A percentile compares a stretch with the other conserved stretches of the same genome.
phyloP scores from a whole-genome alignment of 345 rosid species.

The Syzygium grande region DNA sequence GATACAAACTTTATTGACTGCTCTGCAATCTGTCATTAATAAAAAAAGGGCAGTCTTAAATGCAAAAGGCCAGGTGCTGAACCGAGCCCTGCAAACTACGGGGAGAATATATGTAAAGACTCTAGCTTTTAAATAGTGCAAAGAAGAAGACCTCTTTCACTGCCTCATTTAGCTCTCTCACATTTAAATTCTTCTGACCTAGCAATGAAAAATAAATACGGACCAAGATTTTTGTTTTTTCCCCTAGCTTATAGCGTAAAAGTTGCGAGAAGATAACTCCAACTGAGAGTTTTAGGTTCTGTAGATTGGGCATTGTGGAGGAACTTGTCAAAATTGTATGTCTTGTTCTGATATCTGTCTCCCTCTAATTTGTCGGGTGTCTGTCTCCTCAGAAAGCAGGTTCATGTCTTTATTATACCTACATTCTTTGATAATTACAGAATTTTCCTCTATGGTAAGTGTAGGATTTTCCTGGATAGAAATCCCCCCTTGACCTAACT shows the following conservation, averaged over 20 bases:
- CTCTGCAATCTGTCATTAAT: constrained; percentile 29
- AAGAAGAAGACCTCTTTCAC: constrained; percentile 11
- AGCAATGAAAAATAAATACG: background rate
- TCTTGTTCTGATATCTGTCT: constrained; percentile 9
- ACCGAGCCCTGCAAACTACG: constrained; percentile 19
- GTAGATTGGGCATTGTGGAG: constrained; percentile 1
- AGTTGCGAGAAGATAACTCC: background rate
- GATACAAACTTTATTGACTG: background rate
- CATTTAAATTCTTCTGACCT: background rate
- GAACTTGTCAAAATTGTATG: constrained; percentile 10
- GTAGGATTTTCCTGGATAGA: background rate
- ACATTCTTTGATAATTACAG: background rate
- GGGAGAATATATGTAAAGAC: background rate
- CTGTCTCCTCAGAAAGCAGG: constrained; percentile 5
- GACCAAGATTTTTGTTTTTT: background rate
- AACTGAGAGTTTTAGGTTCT: constrained; percentile 10
- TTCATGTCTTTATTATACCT: background rate
- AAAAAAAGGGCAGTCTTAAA: constrained; percentile 20
- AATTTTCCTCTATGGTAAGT: background rate
- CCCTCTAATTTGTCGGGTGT: background rate
- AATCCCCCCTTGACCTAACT: background rate
- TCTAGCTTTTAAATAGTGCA: constrained; percentile 15
- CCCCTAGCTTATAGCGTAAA: background rate
- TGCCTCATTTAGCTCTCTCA: constrained; percentile 3
- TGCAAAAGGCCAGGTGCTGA: constrained; percentile 14